Base-by-base conservation (phyloP, 2,329 filamentous ascomycete genomes). In the Cercospora sesami region DNA sequence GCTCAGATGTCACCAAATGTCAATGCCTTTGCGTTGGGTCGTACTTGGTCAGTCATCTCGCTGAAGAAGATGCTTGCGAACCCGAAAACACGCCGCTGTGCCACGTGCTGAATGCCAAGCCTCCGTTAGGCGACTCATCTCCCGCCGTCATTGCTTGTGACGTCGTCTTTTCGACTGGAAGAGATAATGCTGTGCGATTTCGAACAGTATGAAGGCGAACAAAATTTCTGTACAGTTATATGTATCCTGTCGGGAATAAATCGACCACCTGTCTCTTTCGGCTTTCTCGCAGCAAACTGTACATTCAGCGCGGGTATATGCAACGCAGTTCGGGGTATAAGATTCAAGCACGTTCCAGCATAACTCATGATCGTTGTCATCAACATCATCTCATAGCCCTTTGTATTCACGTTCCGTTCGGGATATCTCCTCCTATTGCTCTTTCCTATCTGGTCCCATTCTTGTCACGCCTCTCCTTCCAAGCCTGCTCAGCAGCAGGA, bases 401-500 rank as follows among this genome's bases (percentile, higher is more conserved):
- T 6, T 26, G 3, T 26, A 6, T 12, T 2, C 45, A 23, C 10
- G 4, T 26, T 12, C 18, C 14, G 45, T 23, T 16, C 5, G 2
- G 2, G 21, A 1, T 23, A 48, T 26, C 45, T 23, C 45, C 18
- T 26, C 10, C 45, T 23, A 18, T 48, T 23, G 21, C 21, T 23
- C 21, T 23, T 51, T 6, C 4, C 9, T 16, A 58, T 58, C 23
- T 63, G 26, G 42, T 60, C 26, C 36, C 63, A 12, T 62, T 58
- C 16, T 42, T 51, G 10, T 65, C 58, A 28, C 69, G 70, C 26
- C 68, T 69, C 39, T 75, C 75, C 10, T 33, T 63, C 75, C 75
- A 78, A 48, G 73, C 75, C 63, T 73, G 68, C 39, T 69, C 60
- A 5, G 77, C 76, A 9, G 73, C 73, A 6, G 75, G 74, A 63